phyloP scores from a whole-genome alignment of 202 grass and related monocot species.

The Carex sylvatica region DNA sequence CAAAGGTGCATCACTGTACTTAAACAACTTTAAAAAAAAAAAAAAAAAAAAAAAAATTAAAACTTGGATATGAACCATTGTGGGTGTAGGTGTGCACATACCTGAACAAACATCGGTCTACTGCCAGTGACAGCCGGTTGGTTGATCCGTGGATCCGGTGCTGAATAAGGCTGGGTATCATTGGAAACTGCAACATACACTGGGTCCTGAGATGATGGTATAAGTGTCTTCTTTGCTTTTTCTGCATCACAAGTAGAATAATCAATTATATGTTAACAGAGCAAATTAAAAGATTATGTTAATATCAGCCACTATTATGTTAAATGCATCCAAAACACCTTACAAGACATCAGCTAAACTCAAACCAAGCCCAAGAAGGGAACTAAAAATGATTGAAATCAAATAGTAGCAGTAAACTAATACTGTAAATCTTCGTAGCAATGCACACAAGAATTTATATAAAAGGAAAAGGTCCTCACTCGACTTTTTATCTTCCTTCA shows the following conservation, averaged over 20 bases:
- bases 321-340: neutral
- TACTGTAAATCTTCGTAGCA: neutral
- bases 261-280: neutral
- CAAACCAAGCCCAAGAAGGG: neutral
- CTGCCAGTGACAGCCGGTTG: constrained; percentile 33
- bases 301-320: neutral
- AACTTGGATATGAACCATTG: constrained; percentile 23
- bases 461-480: constrained; percentile 47
- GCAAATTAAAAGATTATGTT: neutral
- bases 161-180: constrained; percentile 59
- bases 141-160: constrained; percentile 38
- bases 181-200: constrained; percentile 52
- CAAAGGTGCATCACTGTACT: constrained; percentile 27
- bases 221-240: constrained; percentile 64
- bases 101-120: constrained; percentile 77
- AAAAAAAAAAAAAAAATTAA: constrained; percentile 27
- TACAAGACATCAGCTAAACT: neutral
- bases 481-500: constrained; percentile 59
- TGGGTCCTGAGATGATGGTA: constrained; percentile 38
- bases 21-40: constrained; percentile 21
- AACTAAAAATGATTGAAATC: neutral
- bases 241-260: constrained; percentile 35
- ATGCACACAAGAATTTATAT: neutral
- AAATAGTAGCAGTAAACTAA: neutral
- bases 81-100: constrained; percentile 28